These are phyloP conservation scores for Fusarium sp. DNA, from an alignment of 2,329 filamentous ascomycete species.

Conservation along the genomic window DNA sequence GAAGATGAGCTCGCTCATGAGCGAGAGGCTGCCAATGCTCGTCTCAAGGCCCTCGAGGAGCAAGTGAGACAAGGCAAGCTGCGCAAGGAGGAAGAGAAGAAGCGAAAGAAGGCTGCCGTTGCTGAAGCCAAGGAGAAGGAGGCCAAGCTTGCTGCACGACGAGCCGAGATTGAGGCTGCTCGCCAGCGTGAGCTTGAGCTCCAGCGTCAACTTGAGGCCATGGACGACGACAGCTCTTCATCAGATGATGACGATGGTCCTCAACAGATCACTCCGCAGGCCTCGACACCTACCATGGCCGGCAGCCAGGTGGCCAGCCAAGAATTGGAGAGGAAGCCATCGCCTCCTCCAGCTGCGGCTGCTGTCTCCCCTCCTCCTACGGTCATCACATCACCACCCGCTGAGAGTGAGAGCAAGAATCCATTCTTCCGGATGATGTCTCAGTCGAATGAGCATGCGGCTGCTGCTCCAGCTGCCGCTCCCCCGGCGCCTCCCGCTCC, in stretches of 20 bases:
- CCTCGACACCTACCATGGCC: slow-evolving; percentile 64
- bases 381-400: slow-evolving; percentile 61
- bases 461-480: slow-evolving; percentile 52
- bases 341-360: slow-evolving; percentile 54
- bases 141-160: slow-evolving; percentile 79
- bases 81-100: slow-evolving; percentile 96
- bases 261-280: slow-evolving; percentile 70
- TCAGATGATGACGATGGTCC: slow-evolving; percentile 84
- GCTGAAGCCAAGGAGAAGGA: slow-evolving; percentile 91
- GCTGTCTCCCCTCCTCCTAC: slow-evolving; percentile 60
- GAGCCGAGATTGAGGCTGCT: slow-evolving; percentile 90
- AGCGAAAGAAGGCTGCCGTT: slow-evolving; percentile 84
- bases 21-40: slow-evolving; percentile 79
- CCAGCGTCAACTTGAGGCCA: slow-evolving; percentile 81
- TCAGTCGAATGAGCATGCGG: slow-evolving; percentile 65
- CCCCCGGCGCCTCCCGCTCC: slow-evolving; percentile 50
- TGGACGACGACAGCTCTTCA: slow-evolving; percentile 75
- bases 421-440: slow-evolving; percentile 93
- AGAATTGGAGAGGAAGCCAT: slow-evolving; percentile 61
- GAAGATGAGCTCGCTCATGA: slow-evolving; percentile 83
- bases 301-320: slow-evolving; percentile 61
- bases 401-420: slow-evolving; percentile 84
- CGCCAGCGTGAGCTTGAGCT: slow-evolving; percentile 89
- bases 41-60: slow-evolving; percentile 88
- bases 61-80: slow-evolving; percentile 93